Conservation (phyloP, 169 alveolate genomes). For the Plasmodium knowlesi region DNA sequence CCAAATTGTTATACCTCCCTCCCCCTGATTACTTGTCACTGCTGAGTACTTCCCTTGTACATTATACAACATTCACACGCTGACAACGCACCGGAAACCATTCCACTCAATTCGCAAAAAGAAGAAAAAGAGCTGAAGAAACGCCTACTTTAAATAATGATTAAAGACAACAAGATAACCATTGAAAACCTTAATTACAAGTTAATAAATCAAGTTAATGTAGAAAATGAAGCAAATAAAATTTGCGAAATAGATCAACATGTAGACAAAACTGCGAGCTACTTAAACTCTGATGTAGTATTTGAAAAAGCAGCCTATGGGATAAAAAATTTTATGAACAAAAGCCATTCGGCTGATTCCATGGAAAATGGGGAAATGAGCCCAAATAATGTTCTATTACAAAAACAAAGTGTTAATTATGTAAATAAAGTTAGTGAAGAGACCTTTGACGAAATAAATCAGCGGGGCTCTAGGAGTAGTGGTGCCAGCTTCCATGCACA, state of each 20-base stretch:
- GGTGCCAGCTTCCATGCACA: not conserved
- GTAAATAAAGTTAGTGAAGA: not conserved
- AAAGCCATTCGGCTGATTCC: not conserved
- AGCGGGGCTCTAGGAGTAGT: not conserved
- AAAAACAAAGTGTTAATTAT: not conserved
- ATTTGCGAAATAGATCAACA: conserved; percentile 40
- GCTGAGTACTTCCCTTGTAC: not conserved
- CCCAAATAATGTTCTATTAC: not conserved
- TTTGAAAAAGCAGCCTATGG: conserved; percentile 14
- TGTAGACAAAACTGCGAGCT: not conserved
- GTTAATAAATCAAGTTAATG: conserved; percentile 15
- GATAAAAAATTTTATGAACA: conserved; percentile 26
- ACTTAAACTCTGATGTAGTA: not conserved
- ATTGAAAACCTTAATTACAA: conserved; percentile 53
- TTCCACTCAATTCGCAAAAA: not conserved
- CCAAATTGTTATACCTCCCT: not conserved
- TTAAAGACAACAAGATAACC: conserved; percentile 39
- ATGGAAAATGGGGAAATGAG: not conserved
- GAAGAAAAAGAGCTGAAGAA: not conserved
- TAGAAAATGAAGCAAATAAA: not conserved
- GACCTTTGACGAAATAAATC: not conserved
- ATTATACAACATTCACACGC: not conserved
- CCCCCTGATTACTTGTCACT: not conserved
- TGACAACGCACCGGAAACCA: not conserved
- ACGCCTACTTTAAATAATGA: conserved; percentile 35